Evolutionary conservation across 2,329 filamentous ascomycete genomes (phyloP).

Genomic region (Blastomyces silverae): DNA sequence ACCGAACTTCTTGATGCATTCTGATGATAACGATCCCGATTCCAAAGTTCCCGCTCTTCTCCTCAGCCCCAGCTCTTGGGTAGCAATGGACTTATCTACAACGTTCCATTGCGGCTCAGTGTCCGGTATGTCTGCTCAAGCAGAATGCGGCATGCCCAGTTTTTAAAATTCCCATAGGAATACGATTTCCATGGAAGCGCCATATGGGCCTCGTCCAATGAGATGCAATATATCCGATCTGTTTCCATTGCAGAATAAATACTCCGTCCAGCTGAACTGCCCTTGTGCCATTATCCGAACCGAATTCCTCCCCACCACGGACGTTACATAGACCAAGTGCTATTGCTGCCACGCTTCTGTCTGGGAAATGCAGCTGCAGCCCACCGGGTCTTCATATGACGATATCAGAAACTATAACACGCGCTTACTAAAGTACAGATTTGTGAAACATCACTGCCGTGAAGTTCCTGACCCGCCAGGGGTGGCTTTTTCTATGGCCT

Average conservation of each 20-base stretch:
- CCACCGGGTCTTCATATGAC: background rate
- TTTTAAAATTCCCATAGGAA: background rate
- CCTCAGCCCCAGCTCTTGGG: background rate
- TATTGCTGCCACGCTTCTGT: background rate
- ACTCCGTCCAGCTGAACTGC: background rate
- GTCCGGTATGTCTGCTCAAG: background rate
- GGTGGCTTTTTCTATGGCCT: background rate
- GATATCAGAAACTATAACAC: background rate
- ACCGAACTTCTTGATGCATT: background rate
- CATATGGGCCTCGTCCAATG: background rate
- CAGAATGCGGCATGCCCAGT: background rate
- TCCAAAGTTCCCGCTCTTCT: background rate
- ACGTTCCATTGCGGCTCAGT: background rate
- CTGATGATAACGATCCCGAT: background rate
- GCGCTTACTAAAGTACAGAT: background rate
- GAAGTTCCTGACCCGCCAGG: background rate
- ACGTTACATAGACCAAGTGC: background rate
- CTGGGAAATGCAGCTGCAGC: background rate
- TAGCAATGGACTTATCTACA: background rate
- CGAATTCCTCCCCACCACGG: background rate
- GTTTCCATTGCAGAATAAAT: background rate
- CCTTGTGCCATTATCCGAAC: background rate
- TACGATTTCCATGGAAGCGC: background rate
- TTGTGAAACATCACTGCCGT: background rate
- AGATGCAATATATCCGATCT: background rate